These are phyloP conservation scores for Jamesozyma gamospora DNA, from an alignment of 805 yeast species.

Conservation along the genomic window DNA sequence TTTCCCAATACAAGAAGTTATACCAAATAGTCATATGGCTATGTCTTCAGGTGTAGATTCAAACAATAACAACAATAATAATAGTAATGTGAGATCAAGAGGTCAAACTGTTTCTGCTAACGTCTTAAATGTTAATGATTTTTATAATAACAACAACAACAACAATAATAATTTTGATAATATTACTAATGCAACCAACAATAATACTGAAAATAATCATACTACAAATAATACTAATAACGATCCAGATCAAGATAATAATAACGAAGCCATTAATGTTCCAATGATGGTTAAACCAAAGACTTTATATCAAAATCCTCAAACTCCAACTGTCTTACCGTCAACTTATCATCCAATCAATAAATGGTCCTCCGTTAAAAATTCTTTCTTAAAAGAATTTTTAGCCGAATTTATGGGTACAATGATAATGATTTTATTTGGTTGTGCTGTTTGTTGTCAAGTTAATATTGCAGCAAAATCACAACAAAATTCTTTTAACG, in stretches of 20 bases:
- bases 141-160: conserved; percentile 7
- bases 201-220: not conserved
- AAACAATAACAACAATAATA: not conserved
- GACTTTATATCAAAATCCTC: conserved; percentile 31
- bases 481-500: conserved; percentile 11
- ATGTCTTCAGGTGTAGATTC: conserved; percentile 12
- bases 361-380: conserved; percentile 29
- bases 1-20: conserved; percentile 25
- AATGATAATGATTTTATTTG: conserved; percentile 35
- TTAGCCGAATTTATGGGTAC: conserved; percentile 47
- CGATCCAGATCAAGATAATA: conserved; percentile 3
- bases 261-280: conserved; percentile 8
- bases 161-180: conserved; percentile 2
- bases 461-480: conserved; percentile 27
- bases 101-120: conserved; percentile 17
- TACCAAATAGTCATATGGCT: conserved; percentile 24
- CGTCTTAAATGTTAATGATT: conserved; percentile 12
- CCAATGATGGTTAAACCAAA: conserved; percentile 30
- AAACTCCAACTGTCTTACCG: conserved; percentile 31
- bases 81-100: conserved; percentile 10
- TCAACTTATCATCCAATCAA: conserved; percentile 30
- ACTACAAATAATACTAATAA: conserved; percentile 1
- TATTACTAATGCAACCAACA: not conserved
- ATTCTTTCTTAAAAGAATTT: conserved; percentile 34
- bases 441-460: conserved; percentile 43